Conservation (phyloP, 2,329 filamentous ascomycete species). For the Sarocladiaceae sp. region DNA sequence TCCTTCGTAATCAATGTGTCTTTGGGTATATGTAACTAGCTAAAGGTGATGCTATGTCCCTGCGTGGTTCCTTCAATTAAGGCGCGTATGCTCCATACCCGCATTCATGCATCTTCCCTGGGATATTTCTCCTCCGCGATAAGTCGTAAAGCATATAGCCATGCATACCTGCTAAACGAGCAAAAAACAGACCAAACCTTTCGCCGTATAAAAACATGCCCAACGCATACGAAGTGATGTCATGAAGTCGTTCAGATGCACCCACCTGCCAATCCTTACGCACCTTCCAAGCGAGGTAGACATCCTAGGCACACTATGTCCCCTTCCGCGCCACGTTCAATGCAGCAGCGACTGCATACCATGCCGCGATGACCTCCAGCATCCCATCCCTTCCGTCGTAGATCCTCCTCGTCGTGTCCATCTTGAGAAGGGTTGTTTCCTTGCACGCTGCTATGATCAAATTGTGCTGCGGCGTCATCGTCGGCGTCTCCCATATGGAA, state of each 20-base stretch:
- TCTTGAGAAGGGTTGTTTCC: constrained; percentile 8
- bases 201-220: background rate
- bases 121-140: no score
- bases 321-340: constrained; percentile 57
- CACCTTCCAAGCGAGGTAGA: constrained; percentile 37
- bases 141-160: no score
- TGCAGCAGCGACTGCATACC: constrained; percentile 62
- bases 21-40: constrained; percentile 3
- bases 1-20: background rate
- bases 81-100: no score
- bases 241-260: constrained; percentile 1
- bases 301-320: constrained; percentile 63
- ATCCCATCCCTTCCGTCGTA: constrained; percentile 26
- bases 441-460: constrained; percentile 2
- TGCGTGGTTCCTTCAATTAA: no score
- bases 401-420: constrained; percentile 4
- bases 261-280: constrained; percentile 15
- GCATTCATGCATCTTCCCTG: no score
- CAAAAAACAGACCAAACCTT: background rate
- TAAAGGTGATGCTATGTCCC: no score
- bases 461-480: constrained; percentile 16
- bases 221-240: background rate
- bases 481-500: constrained; percentile 47
- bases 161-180: no score
- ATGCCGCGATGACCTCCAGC: constrained; percentile 41